Evolutionary conservation across 2,329 filamentous ascomycete species (phyloP).

Genomic region (Clarireedia monteithiana): DNA sequence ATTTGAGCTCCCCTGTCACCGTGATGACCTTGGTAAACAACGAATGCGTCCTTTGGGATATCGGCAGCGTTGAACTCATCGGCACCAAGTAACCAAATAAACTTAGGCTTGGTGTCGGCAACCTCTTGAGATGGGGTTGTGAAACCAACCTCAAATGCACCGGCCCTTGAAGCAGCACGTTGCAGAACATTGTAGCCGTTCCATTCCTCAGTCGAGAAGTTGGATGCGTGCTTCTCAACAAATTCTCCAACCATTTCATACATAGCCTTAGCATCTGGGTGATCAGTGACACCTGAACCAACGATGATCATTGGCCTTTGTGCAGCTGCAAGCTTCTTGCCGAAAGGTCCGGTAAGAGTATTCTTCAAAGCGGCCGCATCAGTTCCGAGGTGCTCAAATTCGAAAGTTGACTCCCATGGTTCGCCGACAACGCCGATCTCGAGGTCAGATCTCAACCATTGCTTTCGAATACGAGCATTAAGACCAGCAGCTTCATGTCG

Average conservation of each 20-base stretch:
- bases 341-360: constrained; percentile 77
- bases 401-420: constrained; percentile 87
- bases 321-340: constrained; percentile 81
- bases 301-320: constrained; percentile 96
- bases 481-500: constrained; percentile 91
- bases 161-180: constrained; percentile 82
- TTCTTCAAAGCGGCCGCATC: constrained; percentile 76
- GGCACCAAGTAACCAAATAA: constrained; percentile 92
- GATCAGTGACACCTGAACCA: constrained; percentile 85
- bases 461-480: constrained; percentile 94
- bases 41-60: constrained; percentile 91
- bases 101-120: constrained; percentile 81
- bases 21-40: constrained; percentile 97
- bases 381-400: constrained; percentile 82
- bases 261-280: constrained; percentile 82
- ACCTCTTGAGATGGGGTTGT: constrained; percentile 75
- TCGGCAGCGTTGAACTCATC: constrained; percentile 82
- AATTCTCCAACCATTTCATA: constrained; percentile 88
- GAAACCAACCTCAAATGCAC: constrained; percentile 94
- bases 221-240: constrained; percentile 85
- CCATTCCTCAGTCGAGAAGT: constrained; percentile 86
- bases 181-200: constrained; percentile 97
- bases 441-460: constrained; percentile 92
- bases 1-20: constrained; percentile 89
- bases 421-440: constrained; percentile 89